These are phyloP conservation scores for Aspergillus diversus DNA, from an alignment of 495 filamentous ascomycete genomes.

Conservation along the genomic window DNA sequence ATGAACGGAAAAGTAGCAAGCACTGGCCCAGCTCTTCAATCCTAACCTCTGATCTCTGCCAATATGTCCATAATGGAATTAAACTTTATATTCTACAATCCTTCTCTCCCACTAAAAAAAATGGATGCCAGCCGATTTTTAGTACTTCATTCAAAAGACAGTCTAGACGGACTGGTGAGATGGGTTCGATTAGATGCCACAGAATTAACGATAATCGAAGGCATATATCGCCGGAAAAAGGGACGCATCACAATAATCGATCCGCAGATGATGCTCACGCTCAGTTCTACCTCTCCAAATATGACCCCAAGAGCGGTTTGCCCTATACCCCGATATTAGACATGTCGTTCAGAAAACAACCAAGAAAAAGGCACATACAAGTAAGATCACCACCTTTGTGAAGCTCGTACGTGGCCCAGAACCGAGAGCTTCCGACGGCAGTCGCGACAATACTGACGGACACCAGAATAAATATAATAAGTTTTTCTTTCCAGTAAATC, in stretches of 20 bases:
- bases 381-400: not conserved
- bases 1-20: too few species aligned
- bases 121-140: too few species aligned
- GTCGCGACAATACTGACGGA: not conserved
- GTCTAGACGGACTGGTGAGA: not conserved
- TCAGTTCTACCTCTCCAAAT: conserved; percentile 2
- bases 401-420: not conserved
- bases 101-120: too few species aligned
- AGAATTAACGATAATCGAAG: not conserved
- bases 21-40: too few species aligned
- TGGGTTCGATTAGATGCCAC: not conserved
- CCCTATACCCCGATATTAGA: not conserved
- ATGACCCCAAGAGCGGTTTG: conserved; percentile 1
- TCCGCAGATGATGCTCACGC: conserved; percentile 10
- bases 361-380: not conserved
- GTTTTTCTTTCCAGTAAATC: conserved; percentile 3
- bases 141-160: not conserved
- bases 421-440: not conserved
- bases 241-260: conserved; percentile 12
- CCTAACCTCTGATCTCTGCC: too few species aligned
- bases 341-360: not conserved
- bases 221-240: conserved; percentile 12
- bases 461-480: conserved; percentile 1
- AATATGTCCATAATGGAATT: too few species aligned
- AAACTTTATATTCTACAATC: too few species aligned